phyloP scores from a whole-genome alignment of 2,329 filamentous ascomycete species.

The Diaporthe aspalathi region DNA sequence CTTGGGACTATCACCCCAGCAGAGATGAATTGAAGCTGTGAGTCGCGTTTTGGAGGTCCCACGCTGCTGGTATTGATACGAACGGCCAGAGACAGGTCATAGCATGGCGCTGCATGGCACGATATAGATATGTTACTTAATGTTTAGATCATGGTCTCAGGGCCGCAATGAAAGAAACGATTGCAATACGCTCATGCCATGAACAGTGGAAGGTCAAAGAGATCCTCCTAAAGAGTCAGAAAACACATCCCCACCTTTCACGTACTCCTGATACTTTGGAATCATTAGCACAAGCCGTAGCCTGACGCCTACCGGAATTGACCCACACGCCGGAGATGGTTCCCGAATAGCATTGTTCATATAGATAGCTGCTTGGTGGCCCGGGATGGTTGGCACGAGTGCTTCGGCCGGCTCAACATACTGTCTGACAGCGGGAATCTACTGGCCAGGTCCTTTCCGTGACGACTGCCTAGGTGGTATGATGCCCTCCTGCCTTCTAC shows the following conservation, averaged over 20 bases:
- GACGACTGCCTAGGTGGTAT: too few relatives aligned
- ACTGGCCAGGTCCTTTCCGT: too few relatives aligned
- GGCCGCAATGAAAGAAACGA: not conserved
- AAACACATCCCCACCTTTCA: too few relatives aligned
- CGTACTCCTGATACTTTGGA: too few relatives aligned
- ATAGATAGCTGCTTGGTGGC: too few relatives aligned
- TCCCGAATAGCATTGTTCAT: too few relatives aligned
- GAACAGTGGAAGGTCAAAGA: too few relatives aligned
- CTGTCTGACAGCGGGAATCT: not conserved
- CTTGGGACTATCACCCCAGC: not conserved
- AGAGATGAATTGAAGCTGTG: not conserved
- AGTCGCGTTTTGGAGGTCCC: not conserved
- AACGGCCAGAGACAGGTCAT: not conserved
- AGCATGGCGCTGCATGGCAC: slow-evolving; percentile 11
- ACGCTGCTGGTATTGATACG: slow-evolving; percentile 7
- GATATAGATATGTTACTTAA: slow-evolving; percentile 35
- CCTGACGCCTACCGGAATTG: too few relatives aligned
- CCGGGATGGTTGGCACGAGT: not conserved
- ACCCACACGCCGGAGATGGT: too few relatives aligned
- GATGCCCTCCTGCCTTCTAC: slow-evolving; percentile 19
- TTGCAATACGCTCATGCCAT: not conserved
- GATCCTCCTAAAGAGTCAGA: too few relatives aligned
- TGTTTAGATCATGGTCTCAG: slow-evolving; percentile 34
- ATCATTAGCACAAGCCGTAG: too few relatives aligned
- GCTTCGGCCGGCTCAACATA: not conserved